Percentiles rank a stretch among this genome's conserved stretches.
Evolutionary conservation across 208 protist species (phyloP).

Genomic region (Trypanosoma platydactyli): DNA sequence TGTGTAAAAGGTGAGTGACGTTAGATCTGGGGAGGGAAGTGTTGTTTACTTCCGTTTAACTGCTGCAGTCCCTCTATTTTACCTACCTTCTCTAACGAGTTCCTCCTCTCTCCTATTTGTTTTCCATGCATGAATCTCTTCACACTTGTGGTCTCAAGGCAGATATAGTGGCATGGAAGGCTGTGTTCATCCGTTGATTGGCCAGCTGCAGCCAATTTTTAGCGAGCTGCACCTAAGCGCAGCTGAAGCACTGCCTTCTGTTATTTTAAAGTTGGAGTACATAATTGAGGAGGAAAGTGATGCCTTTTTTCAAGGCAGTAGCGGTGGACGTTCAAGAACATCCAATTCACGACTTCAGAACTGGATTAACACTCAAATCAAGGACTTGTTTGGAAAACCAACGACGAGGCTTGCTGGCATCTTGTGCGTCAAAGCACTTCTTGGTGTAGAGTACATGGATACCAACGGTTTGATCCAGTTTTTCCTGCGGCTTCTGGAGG

Average conservation of each 20-base stretch:
- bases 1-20: too few species aligned
- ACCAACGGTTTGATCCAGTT: slow-evolving; percentile 73
- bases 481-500: slow-evolving; percentile 68
- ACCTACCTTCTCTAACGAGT: not conserved
- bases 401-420: slow-evolving; percentile 67
- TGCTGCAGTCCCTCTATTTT: not conserved
- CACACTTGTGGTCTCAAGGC: not conserved
- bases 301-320: slow-evolving; percentile 69
- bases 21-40: not conserved
- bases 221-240: slow-evolving; percentile 50
- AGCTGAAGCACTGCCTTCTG: slow-evolving; percentile 49
- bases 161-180: slow-evolving; percentile 20
- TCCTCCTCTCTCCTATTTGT: slow-evolving; percentile 8
- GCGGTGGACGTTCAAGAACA: slow-evolving; percentile 26
- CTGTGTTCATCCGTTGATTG: slow-evolving; percentile 72
- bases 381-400: slow-evolving; percentile 61
- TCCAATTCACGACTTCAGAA: slow-evolving; percentile 52
- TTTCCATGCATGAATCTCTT: not conserved
- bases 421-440: slow-evolving; percentile 59
- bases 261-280: slow-evolving; percentile 82
- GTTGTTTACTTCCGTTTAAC: not conserved
- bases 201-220: slow-evolving; percentile 87
- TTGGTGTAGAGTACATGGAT: slow-evolving; percentile 81
- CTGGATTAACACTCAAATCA: slow-evolving; percentile 78
- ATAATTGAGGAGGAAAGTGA: slow-evolving; percentile 88